Percentiles rank a stretch among this genome's conserved stretches.
Conservation (phyloP, 2,329 filamentous ascomycete species). For the Epichloe sp. region DNA sequence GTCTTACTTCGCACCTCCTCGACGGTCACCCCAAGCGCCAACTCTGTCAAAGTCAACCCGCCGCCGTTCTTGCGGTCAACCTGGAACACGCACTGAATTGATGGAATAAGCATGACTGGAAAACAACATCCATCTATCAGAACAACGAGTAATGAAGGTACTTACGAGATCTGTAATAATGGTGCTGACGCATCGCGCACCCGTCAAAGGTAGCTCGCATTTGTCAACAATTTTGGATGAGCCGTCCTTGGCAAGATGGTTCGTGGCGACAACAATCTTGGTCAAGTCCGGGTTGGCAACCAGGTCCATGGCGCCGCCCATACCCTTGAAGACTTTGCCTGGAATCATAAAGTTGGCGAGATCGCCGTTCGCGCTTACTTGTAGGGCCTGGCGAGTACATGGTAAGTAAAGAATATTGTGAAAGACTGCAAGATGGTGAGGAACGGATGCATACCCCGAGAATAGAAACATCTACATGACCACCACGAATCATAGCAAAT, state of each 20-base stretch:
- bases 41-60: slow-evolving; percentile 50
- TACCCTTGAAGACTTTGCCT: slow-evolving; percentile 77
- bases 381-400: slow-evolving; percentile 38
- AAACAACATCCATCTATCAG: too few relatives aligned
- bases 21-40: slow-evolving; percentile 54
- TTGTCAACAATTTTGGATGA: slow-evolving; percentile 51
- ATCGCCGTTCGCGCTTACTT: slow-evolving; percentile 67
- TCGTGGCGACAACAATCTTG: slow-evolving; percentile 59
- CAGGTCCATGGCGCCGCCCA: slow-evolving; percentile 68
- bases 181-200: slow-evolving; percentile 53
- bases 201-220: slow-evolving; percentile 53
- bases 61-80: slow-evolving; percentile 49
- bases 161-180: slow-evolving; percentile 62
- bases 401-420: slow-evolving; percentile 5
- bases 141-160: slow-evolving; percentile 7
- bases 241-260: slow-evolving; percentile 57
- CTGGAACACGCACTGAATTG: slow-evolving; percentile 50
- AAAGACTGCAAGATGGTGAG: neutral
- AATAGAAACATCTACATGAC: slow-evolving; percentile 73
- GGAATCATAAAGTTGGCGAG: slow-evolving; percentile 86
- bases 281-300: slow-evolving; percentile 58
- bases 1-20: slow-evolving; percentile 60
- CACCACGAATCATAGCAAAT: slow-evolving; percentile 78
- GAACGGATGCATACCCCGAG: slow-evolving; percentile 40
- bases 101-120: slow-evolving; percentile 4